Evolutionary conservation across 192 early-diverging fungal genomes (phyloP), one percentile per base, ranked within the genome.

Genomic region (Coemansia sp.): DNA sequence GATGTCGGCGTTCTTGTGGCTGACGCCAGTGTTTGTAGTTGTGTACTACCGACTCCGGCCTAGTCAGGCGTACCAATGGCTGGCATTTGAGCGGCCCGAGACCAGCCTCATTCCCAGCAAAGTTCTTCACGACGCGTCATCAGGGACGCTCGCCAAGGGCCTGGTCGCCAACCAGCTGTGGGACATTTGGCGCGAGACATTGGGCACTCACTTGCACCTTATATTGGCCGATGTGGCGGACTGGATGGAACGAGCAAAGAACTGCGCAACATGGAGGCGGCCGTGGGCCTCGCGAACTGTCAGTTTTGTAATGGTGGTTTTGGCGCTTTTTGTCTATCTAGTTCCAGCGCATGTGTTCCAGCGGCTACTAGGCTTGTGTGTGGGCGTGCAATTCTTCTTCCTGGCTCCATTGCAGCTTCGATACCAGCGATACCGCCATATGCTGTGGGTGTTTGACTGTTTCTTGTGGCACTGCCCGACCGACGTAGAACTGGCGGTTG

Each of bases 191-290:
- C 79, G 75, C 55, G 76, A 81, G 33, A 81, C 78, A 27, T 65
- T 85, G 66, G 84, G 84, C 46, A 62, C 84, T 3, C 79, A 77
- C 40, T 46, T 76, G 65, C 84, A 85, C 44, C 52, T 85, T 13
- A 63, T 77, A 3, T 65, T 85, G 42, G 79, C 84, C 11, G 84
- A 85, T 16, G 40, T 81, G 66, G 73, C 84, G 7, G 84, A 85
- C 63, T 85, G 72, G 79, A 78, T 85, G 79, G 84, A 85, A 70
- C 69, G 84, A 20, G 78, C 78, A 20, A 85, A 85, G 62, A 85
- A 85, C 68, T 78, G 84, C 67, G 78, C 68, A 1, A 81, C 78
- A 0, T 85, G 84, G 84, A 75, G 73, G 76, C 79, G 79, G n/a
- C 84, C 84, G 3, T 81, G 84, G 79, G 84, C 84, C 11, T 79